Evolutionary conservation across 768 basidiomycete genomes (phyloP).

Genomic region (Leucosporidium yakuticum): DNA sequence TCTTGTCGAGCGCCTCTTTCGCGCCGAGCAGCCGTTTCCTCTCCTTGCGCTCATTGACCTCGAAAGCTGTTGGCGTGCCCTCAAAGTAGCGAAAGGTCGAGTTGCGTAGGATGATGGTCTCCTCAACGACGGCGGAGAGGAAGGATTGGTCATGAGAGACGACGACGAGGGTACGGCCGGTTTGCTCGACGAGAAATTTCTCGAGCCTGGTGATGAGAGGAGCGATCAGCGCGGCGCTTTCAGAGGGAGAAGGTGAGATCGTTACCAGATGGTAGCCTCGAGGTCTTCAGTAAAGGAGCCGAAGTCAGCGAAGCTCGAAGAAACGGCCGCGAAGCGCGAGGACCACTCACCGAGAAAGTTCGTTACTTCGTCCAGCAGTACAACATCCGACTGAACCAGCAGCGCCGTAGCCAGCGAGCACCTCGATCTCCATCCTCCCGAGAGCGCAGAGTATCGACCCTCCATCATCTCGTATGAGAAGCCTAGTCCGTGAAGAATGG

Average conservation of each 20-base stretch:
- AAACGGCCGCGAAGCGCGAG: slow-evolving; percentile 6
- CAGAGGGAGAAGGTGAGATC: not conserved
- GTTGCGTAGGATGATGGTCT: slow-evolving; percentile 58
- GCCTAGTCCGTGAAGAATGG: slow-evolving; percentile 57
- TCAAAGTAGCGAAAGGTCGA: slow-evolving; percentile 54
- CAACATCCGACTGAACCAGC: slow-evolving; percentile 54
- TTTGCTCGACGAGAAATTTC: slow-evolving; percentile 38
- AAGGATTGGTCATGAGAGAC: slow-evolving; percentile 65
- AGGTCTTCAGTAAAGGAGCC: slow-evolving; percentile 14
- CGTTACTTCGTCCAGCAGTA: slow-evolving; percentile 56
- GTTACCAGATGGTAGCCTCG: slow-evolving; percentile 32
- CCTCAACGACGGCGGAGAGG: slow-evolving; percentile 56
- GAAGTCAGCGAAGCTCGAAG: slow-evolving; percentile 41
- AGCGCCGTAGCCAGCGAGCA: slow-evolving; percentile 58
- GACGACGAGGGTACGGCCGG: slow-evolving; percentile 52
- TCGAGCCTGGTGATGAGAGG: slow-evolving; percentile 40
- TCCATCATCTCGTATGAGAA: slow-evolving; percentile 49
- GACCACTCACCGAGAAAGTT: slow-evolving; percentile 49
- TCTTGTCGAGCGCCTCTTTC: slow-evolving; percentile 48
- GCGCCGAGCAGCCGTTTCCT: slow-evolving; percentile 46
- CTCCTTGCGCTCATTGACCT: slow-evolving; percentile 48
- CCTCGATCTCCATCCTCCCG: slow-evolving; percentile 63
- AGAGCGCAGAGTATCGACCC: slow-evolving; percentile 49
- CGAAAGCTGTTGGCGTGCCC: slow-evolving; percentile 44
- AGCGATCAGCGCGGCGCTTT: slow-evolving; percentile 47